These are phyloP conservation scores for Knufia petricola DNA, from an alignment of 2,329 filamentous ascomycete genomes.

Conservation along the genomic window DNA sequence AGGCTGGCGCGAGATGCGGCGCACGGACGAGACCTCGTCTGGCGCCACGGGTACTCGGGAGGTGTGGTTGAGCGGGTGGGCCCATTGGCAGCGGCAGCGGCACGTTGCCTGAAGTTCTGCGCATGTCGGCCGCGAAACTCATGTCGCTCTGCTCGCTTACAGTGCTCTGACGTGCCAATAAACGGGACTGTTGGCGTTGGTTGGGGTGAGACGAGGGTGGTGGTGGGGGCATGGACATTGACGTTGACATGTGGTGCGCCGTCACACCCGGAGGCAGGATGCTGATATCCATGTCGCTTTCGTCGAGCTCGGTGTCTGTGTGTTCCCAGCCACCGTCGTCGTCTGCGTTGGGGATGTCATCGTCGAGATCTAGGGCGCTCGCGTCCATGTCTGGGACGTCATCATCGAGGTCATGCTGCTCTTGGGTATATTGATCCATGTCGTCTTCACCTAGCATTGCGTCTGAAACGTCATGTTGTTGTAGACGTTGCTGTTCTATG, in stretches of 20 bases:
- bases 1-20: neutral
- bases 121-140: neutral
- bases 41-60: neutral
- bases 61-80: neutral
- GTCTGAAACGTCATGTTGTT: slow-evolving; percentile 50
- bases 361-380: slow-evolving; percentile 48
- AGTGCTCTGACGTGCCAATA: slow-evolving; percentile 1
- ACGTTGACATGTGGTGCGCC: slow-evolving; percentile 6
- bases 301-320: slow-evolving; percentile 54
- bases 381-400: slow-evolving; percentile 32
- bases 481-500: slow-evolving; percentile 32
- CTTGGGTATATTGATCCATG: slow-evolving; percentile 13
- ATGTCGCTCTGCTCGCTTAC: slow-evolving; percentile 4
- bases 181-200: neutral
- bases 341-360: slow-evolving; percentile 56
- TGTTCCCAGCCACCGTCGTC: slow-evolving; percentile 59
- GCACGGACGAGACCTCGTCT: neutral
- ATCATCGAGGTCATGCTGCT: slow-evolving; percentile 22
- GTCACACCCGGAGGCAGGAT: slow-evolving; percentile 15
- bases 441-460: slow-evolving; percentile 25
- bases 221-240: too few species aligned
- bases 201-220: neutral
- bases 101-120: slow-evolving; percentile 7
- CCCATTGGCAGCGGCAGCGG: neutral
- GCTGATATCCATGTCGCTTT: slow-evolving; percentile 18